These are phyloP conservation scores for Hymenoscyphus albidus DNA, from an alignment of 2,329 filamentous ascomycete genomes.

Conservation along the genomic window DNA sequence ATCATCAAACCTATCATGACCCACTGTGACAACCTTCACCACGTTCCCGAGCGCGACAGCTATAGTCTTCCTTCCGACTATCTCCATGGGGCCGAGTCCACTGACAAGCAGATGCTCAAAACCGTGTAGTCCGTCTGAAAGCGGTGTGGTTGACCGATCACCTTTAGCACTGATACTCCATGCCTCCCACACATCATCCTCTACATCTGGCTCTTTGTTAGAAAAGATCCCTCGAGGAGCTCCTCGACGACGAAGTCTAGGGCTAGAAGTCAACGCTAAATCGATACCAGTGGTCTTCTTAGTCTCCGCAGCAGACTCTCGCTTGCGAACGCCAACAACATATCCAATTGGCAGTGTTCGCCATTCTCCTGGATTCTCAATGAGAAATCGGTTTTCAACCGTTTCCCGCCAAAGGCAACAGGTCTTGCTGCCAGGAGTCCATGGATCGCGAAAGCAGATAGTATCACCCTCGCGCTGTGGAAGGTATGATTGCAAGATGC, in stretches of 20 bases:
- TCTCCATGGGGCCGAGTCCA: conserved; percentile 60
- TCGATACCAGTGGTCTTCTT: not conserved
- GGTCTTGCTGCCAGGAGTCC: conserved; percentile 39
- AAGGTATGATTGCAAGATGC: conserved; percentile 61
- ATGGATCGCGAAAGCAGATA: conserved; percentile 53
- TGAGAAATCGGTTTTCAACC: conserved; percentile 47
- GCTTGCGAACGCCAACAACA: conserved; percentile 58
- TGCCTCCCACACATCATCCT: conserved; percentile 46
- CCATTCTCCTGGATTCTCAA: conserved; percentile 64
- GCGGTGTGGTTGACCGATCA: conserved; percentile 27
- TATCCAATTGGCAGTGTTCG: conserved; percentile 56
- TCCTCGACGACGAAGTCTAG: conserved; percentile 21
- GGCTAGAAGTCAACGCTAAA: not conserved
- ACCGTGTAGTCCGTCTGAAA: conserved; percentile 20
- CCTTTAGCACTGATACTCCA: conserved; percentile 48
- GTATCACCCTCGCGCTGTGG: conserved; percentile 49
- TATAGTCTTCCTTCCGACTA: conserved; percentile 60
- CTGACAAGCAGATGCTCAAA: conserved; percentile 58
- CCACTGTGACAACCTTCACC: conserved; percentile 66
- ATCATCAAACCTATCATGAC: conserved; percentile 59
- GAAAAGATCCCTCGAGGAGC: not conserved
- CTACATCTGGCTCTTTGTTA: not conserved
- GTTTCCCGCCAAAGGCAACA: conserved; percentile 51
- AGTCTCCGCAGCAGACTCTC: conserved; percentile 32
- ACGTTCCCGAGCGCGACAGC: conserved; percentile 70